Conservation (phyloP, 2,329 filamentous ascomycete species). For the Zymoseptoria pseudotritici region DNA sequence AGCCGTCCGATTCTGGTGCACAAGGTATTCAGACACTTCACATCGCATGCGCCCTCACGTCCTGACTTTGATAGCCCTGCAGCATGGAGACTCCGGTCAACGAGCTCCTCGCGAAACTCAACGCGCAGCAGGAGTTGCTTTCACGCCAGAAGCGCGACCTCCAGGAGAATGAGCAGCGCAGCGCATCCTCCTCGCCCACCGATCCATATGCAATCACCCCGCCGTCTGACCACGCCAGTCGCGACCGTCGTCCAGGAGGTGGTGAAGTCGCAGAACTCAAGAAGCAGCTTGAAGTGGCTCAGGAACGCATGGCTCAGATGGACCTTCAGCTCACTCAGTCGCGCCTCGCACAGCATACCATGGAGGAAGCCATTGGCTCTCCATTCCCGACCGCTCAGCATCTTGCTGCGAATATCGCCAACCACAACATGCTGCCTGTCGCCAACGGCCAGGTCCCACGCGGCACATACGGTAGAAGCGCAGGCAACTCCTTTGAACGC, state of each 20-base stretch:
- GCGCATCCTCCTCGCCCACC: slow-evolving; percentile 21
- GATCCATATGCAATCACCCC: slow-evolving; percentile 26
- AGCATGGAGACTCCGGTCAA: slow-evolving; percentile 45
- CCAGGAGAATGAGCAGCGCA: slow-evolving; percentile 32
- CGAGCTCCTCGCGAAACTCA: slow-evolving; percentile 63
- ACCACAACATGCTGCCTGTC: slow-evolving; percentile 12
- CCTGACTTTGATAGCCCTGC: not conserved
- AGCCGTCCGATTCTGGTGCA: slow-evolving; percentile 17
- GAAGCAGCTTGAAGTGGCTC: slow-evolving; percentile 62
- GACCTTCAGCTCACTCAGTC: slow-evolving; percentile 63
- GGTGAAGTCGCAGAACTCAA: slow-evolving; percentile 63
- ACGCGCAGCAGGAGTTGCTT: slow-evolving; percentile 60
- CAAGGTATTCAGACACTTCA: slow-evolving; percentile 18
- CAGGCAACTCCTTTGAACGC: slow-evolving; percentile 10
- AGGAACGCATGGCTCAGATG: slow-evolving; percentile 62
- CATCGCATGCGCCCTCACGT: slow-evolving; percentile 23
- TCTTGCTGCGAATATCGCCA: slow-evolving; percentile 23
- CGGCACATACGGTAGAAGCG: slow-evolving; percentile 7
- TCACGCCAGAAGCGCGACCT: slow-evolving; percentile 52
- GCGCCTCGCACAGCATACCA: slow-evolving; percentile 52
- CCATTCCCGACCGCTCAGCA: slow-evolving; percentile 26
- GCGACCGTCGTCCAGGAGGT: slow-evolving; percentile 31
- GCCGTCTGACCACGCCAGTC: slow-evolving; percentile 15
- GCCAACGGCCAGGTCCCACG: slow-evolving; percentile 5
- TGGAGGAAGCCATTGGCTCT: slow-evolving; percentile 41